Conservation (phyloP, 371 early-diverging fungal genomes). For the Mortierella sp. region DNA sequence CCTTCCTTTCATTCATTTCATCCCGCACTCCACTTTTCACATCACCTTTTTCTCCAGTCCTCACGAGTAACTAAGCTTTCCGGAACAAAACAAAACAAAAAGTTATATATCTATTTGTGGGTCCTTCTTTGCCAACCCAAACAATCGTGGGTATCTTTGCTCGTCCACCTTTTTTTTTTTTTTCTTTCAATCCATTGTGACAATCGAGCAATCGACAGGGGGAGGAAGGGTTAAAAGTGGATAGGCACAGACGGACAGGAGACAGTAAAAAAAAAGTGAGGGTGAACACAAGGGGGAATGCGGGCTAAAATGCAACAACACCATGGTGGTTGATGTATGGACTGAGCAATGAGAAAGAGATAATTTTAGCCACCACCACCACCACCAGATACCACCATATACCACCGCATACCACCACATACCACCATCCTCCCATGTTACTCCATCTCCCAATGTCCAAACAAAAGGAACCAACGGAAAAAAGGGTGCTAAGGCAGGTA, state of each 20-base stretch:
- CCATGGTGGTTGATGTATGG: too few relatives aligned
- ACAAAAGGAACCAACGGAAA: slow-evolving; percentile 8
- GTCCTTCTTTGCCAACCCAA: background rate
- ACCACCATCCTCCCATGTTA: background rate
- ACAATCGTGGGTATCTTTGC: slow-evolving; percentile 10
- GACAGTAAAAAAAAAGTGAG: background rate
- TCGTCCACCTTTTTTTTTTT: background rate
- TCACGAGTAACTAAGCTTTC: background rate
- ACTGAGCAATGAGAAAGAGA: background rate
- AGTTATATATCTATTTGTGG: background rate
- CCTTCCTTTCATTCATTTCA: background rate
- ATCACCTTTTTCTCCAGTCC: background rate
- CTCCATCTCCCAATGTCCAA: background rate
- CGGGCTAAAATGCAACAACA: background rate
- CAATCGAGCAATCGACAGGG: background rate
- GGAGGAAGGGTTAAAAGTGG: slow-evolving; percentile 3
- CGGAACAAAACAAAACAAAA: background rate
- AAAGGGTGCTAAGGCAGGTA: slow-evolving; percentile 8
- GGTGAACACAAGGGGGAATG: background rate
- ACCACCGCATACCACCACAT: background rate
- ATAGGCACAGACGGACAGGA: background rate
- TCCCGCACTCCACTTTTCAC: background rate
- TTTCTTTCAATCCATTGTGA: background rate
- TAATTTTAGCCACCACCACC: slow-evolving; percentile 3
- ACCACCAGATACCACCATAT: background rate